A percentile compares a stretch with the other conserved stretches of the same genome.
phyloP scores from a whole-genome alignment of 2,329 filamentous ascomycete genomes.

The Claviceps maximensis region DNA sequence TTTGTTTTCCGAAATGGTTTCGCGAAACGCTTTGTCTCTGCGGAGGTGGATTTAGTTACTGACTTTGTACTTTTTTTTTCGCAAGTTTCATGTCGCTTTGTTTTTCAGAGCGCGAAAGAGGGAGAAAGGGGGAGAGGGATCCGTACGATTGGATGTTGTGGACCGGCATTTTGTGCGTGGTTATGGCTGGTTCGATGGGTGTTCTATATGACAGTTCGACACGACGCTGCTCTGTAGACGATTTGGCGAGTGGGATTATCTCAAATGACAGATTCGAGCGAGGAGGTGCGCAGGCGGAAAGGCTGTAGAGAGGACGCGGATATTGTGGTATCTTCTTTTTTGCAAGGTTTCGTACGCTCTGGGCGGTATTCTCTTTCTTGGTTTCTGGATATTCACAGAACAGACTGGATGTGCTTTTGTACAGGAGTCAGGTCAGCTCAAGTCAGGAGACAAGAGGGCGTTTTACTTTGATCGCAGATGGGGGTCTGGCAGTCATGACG shows the following conservation, averaged over 20 bases:
- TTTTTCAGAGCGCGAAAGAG: neutral
- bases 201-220: no score
- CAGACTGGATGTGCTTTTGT: neutral
- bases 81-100: neutral
- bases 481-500: neutral
- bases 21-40: conserved; percentile 1
- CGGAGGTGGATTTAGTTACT: neutral
- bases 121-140: neutral
- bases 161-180: neutral
- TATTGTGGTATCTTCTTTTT: no score
- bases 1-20: neutral
- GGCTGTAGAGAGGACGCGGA: no score
- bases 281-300: no score
- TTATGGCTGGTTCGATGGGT: neutral
- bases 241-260: no score
- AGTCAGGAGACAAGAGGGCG: no score
- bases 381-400: no score
- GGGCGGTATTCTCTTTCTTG: no score
- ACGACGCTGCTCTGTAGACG: no score
- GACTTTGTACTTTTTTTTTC: neutral
- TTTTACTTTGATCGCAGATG: neutral
- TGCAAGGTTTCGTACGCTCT: no score
- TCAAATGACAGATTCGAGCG: no score
- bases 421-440: neutral
- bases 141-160: conserved; percentile 4